Base-by-base conservation (phyloP, 371 early-diverging fungal genomes). In the Rhizopus sp. region DNA sequence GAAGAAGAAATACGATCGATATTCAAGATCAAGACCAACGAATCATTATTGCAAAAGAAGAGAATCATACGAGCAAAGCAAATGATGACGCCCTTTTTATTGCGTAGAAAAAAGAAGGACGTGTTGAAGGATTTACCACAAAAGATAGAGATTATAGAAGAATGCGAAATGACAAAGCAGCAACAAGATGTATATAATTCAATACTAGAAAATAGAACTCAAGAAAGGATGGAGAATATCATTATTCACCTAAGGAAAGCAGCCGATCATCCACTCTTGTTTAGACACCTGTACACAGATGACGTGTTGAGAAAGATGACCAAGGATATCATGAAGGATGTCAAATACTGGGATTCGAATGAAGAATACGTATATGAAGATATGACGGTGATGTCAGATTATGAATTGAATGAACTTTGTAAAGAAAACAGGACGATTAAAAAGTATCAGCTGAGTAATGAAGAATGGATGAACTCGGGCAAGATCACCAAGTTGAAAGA, bases 171-270 rank as follows among this genome's bases (percentile, higher is more conserved):
- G 66, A 61, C 73, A 6, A 51, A 65, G 6, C 50, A 40, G 1
- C 87, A 87, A 53, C 57, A 63, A 1, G 57, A 66, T 2, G 34
- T 84, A 1, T 85, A 83, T 51, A 64, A 71, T 12, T 78, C 17
- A 72, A 85, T 0, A 52, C 57, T 13, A 60, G 77, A 15, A 72
- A 73, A 42, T 73, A 73, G 30, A 58, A 66, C 13, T 40, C 62
- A 12, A 63, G 68, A 65, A 3, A 58, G 63, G 29, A 63, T 89
- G 64, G 76, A 77, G 5, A 91, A 91, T 51, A 72, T 86, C 8
- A 65, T 94, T 30, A 90, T 94, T 84, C 79, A 92, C 52, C 77
- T 96, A 55, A 81, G 96, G 29, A 96, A 96, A 63, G 90, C 87
- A 0, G 88, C 94, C 10, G 86, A 88, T 56, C 96, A 96, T 60